Evolutionary conservation across 2,329 filamentous ascomycete species (phyloP).

Genomic region (Calonectria fujianensis): DNA sequence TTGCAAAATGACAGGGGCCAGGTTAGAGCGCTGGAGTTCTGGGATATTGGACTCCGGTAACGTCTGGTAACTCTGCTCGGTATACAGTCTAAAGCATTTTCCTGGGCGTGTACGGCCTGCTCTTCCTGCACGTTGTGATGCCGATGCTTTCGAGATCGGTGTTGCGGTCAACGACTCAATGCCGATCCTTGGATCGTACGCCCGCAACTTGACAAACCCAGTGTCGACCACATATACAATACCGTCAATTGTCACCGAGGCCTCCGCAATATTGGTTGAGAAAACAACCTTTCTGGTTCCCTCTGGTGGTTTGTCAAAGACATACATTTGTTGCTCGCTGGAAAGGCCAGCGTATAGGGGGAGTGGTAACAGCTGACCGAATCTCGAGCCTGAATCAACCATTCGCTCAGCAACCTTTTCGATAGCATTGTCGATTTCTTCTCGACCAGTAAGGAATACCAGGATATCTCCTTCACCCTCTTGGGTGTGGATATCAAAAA

Average conservation of each 20-base stretch:
- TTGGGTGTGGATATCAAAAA: conserved; percentile 89
- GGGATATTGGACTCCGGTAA: conserved; percentile 86
- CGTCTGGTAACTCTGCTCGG: conserved; percentile 79
- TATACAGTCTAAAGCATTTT: conserved; percentile 96
- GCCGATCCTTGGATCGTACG: conserved; percentile 88
- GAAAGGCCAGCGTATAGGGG: conserved; percentile 93
- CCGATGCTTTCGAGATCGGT: conserved; percentile 91
- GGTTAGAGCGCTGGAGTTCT: conserved; percentile 93
- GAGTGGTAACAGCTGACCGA: conserved; percentile 65
- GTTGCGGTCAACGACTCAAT: conserved; percentile 91
- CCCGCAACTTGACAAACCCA: conserved; percentile 92
- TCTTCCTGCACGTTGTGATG: conserved; percentile 92
- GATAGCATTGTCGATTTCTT: conserved; percentile 92
- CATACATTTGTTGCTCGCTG: conserved; percentile 94
- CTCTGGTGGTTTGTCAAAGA: conserved; percentile 89
- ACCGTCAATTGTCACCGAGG: conserved; percentile 94
- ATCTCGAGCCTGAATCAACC: conserved; percentile 69
- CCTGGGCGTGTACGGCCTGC: conserved; percentile 92
- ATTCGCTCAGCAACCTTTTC: conserved; percentile 85
- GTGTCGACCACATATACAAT: conserved; percentile 94
- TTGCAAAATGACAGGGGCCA: conserved; percentile 91
- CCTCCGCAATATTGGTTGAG: conserved; percentile 96
- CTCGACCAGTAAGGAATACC: conserved; percentile 92
- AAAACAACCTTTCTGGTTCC: conserved; percentile 94
- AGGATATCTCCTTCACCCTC: conserved; percentile 91